Evolutionary conservation across 768 basidiomycete genomes (phyloP).

Genomic region (Guyanaporus albipodus): DNA sequence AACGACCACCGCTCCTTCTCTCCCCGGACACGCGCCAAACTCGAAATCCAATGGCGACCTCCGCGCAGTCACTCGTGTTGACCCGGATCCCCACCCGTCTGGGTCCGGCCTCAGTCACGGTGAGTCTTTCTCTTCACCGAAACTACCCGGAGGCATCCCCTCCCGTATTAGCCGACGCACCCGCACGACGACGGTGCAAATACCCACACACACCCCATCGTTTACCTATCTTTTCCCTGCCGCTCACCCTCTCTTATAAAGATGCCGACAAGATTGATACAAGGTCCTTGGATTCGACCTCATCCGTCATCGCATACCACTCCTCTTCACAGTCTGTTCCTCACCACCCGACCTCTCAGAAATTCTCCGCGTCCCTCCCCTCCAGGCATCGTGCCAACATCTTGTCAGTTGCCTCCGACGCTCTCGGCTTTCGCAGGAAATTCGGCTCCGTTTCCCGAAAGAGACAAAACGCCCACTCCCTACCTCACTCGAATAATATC

Average conservation of each 20-base stretch:
- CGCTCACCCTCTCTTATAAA: conserved; percentile 13
- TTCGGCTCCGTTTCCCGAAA: conserved; percentile 40
- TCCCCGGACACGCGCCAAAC: neutral
- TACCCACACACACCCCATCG: too few species aligned
- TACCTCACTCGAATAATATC: conserved; percentile 36
- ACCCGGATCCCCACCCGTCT: conserved; percentile 5
- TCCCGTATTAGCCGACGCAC: conserved; percentile 5
- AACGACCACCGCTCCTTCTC: neutral
- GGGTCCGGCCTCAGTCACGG: conserved; percentile 8
- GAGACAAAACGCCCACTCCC: conserved; percentile 30
- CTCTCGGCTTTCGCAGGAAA: conserved; percentile 40
- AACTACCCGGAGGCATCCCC: neutral
- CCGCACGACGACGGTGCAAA: neutral
- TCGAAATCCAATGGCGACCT: conserved; percentile 17
- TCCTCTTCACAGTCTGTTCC: conserved; percentile 8
- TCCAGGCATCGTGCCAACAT: conserved; percentile 43
- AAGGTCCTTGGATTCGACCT: conserved; percentile 12
- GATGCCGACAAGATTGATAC: conserved; percentile 17
- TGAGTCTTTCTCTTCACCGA: conserved; percentile 10
- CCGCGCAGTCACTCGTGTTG: neutral
- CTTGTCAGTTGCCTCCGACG: conserved; percentile 52
- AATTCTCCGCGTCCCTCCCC: conserved; percentile 7
- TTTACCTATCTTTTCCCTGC: conserved; percentile 1
- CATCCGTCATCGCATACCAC: conserved; percentile 10
- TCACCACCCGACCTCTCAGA: conserved; percentile 3